A percentile compares a stretch with the other conserved stretches of the same genome.
Conservation (phyloP, 2,329 filamentous ascomycete species). For the Aureobasidium sp. region DNA sequence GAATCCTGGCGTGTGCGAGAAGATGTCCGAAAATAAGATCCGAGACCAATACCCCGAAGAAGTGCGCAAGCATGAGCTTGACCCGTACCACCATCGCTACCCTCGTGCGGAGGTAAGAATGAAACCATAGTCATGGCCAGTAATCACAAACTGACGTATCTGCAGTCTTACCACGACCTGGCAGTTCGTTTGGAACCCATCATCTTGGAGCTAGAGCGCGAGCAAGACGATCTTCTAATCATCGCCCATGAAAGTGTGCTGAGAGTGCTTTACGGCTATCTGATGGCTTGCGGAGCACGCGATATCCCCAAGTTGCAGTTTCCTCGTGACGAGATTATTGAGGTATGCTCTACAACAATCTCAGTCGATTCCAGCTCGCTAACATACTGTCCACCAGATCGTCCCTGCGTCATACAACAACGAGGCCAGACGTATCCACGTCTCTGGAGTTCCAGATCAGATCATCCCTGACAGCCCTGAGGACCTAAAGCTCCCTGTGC, state of each 20-base stretch:
- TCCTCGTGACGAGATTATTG: slow-evolving; percentile 93
- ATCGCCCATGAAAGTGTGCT: slow-evolving; percentile 98
- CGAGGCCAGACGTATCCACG: slow-evolving; percentile 81
- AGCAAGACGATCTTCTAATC: slow-evolving; percentile 95
- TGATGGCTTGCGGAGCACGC: slow-evolving; percentile 95
- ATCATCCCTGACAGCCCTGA: slow-evolving; percentile 72
- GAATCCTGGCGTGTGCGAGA: slow-evolving; percentile 93
- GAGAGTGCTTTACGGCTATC: slow-evolving; percentile 89
- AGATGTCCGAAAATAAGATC: slow-evolving; percentile 76
- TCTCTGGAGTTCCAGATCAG: slow-evolving; percentile 56
- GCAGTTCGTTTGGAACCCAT: slow-evolving; percentile 97
- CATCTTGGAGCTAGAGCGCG: slow-evolving; percentile 91
- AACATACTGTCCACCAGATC: slow-evolving; percentile 44
- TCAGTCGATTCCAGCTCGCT: background rate
- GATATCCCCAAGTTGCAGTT: slow-evolving; percentile 92
- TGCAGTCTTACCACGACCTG: slow-evolving; percentile 89
- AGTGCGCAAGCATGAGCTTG: slow-evolving; percentile 81
- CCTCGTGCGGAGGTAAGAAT: slow-evolving; percentile 73
- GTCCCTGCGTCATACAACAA: slow-evolving; percentile 97
- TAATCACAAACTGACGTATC: slow-evolving; percentile 18
- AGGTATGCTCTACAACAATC: slow-evolving; percentile 40
- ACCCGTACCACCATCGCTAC: slow-evolving; percentile 95
- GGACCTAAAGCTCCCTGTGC: slow-evolving; percentile 69
- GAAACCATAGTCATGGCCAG: background rate
- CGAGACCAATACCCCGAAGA: slow-evolving; percentile 79